phyloP scores from a whole-genome alignment of 2,329 filamentous ascomycete species.

The Sporothrix protearum region DNA sequence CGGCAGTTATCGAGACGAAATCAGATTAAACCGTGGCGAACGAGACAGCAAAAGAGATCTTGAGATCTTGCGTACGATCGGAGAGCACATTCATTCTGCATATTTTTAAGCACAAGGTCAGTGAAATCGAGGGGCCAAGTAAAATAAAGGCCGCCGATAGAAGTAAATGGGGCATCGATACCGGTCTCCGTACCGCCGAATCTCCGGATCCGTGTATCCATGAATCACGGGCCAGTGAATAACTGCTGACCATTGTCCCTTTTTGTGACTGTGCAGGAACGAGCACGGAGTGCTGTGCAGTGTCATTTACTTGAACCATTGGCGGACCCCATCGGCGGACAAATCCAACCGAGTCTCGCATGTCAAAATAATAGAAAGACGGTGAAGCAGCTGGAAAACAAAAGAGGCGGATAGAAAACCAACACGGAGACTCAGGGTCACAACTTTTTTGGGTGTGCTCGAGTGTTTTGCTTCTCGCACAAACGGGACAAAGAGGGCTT shows the following conservation, averaged over 20 bases:
- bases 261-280: not conserved
- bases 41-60: not conserved
- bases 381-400: not conserved
- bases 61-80: not conserved
- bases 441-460: not conserved
- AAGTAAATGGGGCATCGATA: not conserved
- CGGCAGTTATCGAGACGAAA: not conserved
- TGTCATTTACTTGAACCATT: slow-evolving; percentile 1
- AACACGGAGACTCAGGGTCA: not conserved
- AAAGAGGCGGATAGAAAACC: not conserved
- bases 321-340: not conserved
- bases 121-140: not conserved
- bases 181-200: not conserved
- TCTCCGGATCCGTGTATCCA: not conserved
- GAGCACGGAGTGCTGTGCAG: not conserved
- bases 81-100: not conserved
- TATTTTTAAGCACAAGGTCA: not conserved
- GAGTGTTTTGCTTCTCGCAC: not conserved
- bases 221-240: not conserved
- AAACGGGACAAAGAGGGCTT: not conserved
- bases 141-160: not conserved
- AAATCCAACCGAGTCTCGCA: not conserved
- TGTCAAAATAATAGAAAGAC: not conserved
- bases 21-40: not conserved
- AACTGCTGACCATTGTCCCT: not conserved